Evolutionary conservation across 2,329 filamentous ascomycete species (phyloP).

Genomic region (Colletotrichum camelliae): DNA sequence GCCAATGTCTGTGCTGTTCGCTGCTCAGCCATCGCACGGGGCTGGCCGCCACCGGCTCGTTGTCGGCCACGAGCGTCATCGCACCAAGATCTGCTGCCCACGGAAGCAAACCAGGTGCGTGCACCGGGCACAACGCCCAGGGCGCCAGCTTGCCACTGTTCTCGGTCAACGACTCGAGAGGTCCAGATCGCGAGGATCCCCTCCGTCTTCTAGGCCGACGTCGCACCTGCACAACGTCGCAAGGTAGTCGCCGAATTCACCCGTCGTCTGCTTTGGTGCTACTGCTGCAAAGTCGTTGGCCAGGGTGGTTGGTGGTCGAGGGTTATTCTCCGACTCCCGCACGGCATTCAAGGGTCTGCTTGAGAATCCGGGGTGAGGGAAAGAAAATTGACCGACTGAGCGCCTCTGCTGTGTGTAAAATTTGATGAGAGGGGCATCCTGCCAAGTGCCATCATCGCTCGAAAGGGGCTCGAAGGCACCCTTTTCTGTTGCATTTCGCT

Average conservation of each 20-base stretch:
- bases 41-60: not conserved
- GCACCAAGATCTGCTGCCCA: not conserved
- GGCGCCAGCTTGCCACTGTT: not conserved
- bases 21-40: conserved; percentile 9
- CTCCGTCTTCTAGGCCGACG: not conserved
- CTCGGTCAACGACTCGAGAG: not conserved
- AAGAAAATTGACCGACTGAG: not conserved
- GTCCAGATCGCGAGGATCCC: not conserved
- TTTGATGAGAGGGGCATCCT: not conserved
- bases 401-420: not conserved
- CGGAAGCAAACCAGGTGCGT: not conserved
- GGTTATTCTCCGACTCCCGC: conserved; percentile 11
- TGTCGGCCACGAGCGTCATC: not conserved
- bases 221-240: not conserved
- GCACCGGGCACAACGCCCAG: not conserved
- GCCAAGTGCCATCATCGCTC: not conserved
- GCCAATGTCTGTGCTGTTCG: not conserved
- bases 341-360: not conserved
- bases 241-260: not conserved
- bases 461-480: conserved; percentile 3
- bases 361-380: not conserved
- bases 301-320: not conserved
- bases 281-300: not conserved
- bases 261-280: not conserved
- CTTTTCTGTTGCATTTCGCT: conserved; percentile 8